A percentile compares a stretch with the other conserved stretches of the same genome.
phyloP scores from a whole-genome alignment of 129 eudicot genomes.

The Rutidosis leptorrhynchoides region DNA sequence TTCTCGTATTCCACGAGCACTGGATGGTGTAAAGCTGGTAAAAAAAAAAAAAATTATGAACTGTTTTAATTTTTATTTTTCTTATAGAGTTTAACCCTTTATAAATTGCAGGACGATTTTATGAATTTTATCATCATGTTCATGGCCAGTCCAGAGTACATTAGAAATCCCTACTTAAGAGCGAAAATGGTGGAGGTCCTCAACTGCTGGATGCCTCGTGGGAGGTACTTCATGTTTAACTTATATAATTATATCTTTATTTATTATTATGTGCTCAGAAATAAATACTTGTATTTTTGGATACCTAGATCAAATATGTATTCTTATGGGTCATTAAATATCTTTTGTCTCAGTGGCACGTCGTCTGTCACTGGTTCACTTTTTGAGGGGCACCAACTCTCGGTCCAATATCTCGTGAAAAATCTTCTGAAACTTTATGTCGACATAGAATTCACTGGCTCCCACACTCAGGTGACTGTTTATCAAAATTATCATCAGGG shows the following conservation, averaged over 20 bases:
- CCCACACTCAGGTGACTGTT: slow-evolving; percentile 88
- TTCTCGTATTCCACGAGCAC: slow-evolving; percentile 86
- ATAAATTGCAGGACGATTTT: slow-evolving; percentile 74
- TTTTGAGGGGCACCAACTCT: slow-evolving; percentile 88
- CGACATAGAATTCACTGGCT: slow-evolving; percentile 95
- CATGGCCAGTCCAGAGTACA: slow-evolving; percentile 97
- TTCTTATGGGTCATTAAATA: slow-evolving; percentile 17
- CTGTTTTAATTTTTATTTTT: neutral
- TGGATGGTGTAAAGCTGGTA: slow-evolving; percentile 89
- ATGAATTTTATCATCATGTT: slow-evolving; percentile 98
- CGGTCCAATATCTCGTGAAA: slow-evolving; percentile 77
- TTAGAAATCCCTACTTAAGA: slow-evolving; percentile 89
- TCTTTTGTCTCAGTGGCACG: slow-evolving; percentile 56
- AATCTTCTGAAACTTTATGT: slow-evolving; percentile 97
- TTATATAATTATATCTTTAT: neutral
- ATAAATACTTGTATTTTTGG: neutral
- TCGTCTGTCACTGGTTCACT: slow-evolving; percentile 66
- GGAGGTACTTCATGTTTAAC: slow-evolving; percentile 44
- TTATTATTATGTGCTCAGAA: neutral
- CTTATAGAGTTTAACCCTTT: neutral
- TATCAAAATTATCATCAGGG: neutral
- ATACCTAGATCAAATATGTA: neutral
- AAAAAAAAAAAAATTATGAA: slow-evolving; percentile 6
- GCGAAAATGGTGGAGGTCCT: slow-evolving; percentile 99
- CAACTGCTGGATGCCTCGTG: slow-evolving; percentile 98